Conservation (phyloP, 257 asterid species). For the Solanum virginianum region DNA sequence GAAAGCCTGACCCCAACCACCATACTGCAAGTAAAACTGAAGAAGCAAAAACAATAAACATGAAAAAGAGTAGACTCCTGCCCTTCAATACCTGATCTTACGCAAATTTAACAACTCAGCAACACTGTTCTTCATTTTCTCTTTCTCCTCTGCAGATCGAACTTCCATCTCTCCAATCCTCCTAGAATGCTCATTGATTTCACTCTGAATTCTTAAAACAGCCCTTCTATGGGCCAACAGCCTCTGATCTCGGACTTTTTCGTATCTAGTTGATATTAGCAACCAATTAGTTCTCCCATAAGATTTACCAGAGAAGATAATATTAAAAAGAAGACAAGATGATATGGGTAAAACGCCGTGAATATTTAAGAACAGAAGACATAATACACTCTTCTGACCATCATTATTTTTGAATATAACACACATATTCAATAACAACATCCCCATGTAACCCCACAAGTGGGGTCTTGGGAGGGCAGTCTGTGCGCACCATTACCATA, state of each 20-base stretch:
- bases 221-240: slow-evolving; percentile 51
- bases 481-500: not conserved
- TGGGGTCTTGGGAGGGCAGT: not conserved
- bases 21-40: not conserved
- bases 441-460: not conserved
- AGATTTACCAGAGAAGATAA: not conserved
- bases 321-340: not conserved
- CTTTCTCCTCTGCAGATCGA: slow-evolving; percentile 36
- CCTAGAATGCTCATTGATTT: slow-evolving; percentile 32
- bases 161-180: slow-evolving; percentile 38
- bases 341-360: not conserved
- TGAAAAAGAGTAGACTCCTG: not conserved
- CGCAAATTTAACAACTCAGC: slow-evolving; percentile 45
- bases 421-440: not conserved
- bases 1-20: not conserved
- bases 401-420: not conserved
- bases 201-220: slow-evolving; percentile 66
- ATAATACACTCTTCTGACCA: not conserved
- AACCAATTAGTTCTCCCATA: not conserved
- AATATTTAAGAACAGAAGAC: not conserved
- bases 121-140: slow-evolving; percentile 30
- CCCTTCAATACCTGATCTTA: slow-evolving; percentile 33
- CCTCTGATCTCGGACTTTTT: slow-evolving; percentile 47
- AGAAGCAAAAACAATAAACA: not conserved
- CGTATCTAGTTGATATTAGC: slow-evolving; percentile 9